Evolutionary conservation across 345 rosid species (phyloP).

Genomic region (Linum tenue): DNA sequence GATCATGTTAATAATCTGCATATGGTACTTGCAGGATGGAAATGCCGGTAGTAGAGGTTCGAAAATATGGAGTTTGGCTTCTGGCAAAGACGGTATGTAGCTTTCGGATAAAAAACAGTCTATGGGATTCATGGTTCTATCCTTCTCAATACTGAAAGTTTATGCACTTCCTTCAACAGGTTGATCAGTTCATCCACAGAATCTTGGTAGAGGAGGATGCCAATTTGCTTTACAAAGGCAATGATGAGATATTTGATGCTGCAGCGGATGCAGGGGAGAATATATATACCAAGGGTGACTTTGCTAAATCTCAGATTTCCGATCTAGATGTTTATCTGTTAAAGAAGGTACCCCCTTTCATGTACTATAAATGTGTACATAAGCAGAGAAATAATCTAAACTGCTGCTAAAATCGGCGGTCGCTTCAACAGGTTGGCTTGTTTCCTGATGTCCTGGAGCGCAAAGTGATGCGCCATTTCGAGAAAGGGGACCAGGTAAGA

Average conservation of each 20-base stretch:
- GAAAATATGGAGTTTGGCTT: constrained; percentile 21
- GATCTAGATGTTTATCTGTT: constrained; percentile 19
- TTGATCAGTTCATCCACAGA: constrained; percentile 21
- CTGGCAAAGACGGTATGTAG: constrained; percentile 22
- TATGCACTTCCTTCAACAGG: constrained; percentile 9
- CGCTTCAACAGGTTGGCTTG: constrained; percentile 16
- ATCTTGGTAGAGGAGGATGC: constrained; percentile 23
- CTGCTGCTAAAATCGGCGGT: constrained; percentile 4
- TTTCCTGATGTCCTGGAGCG: constrained; percentile 23
- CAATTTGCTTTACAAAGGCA: constrained; percentile 4
- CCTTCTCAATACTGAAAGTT: not conserved
- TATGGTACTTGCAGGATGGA: constrained; percentile 18
- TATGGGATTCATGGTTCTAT: not conserved
- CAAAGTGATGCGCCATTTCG: constrained; percentile 14
- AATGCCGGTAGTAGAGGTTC: constrained; percentile 24
- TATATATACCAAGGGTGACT: constrained; percentile 18
- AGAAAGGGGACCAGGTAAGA: constrained; percentile 22
- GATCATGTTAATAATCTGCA: not conserved
- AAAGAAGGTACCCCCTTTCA: constrained; percentile 12
- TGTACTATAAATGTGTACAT: not conserved
- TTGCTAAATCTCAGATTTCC: constrained; percentile 15
- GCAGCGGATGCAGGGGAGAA: constrained; percentile 12
- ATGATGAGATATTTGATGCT: constrained; percentile 13
- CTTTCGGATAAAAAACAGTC: not conserved
- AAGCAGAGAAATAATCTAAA: not conserved